Percentiles rank a stretch among this genome's conserved stretches.
Evolutionary conservation across 257 asterid genomes (phyloP).

Genomic region (Solanum gandarillasii): DNA sequence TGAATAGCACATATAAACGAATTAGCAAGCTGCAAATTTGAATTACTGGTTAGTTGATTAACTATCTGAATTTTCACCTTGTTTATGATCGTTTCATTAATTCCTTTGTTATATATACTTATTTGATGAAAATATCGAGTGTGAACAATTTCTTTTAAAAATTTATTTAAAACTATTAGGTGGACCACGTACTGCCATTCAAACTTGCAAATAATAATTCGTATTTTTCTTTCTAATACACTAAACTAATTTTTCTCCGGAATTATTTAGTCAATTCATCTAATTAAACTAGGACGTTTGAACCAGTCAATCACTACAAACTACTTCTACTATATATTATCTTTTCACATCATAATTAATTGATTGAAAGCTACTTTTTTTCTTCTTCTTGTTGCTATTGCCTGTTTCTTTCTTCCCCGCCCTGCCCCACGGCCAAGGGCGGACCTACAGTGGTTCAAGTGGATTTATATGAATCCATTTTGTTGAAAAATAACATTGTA

Average conservation of each 20-base stretch:
- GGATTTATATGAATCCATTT: too few relatives aligned
- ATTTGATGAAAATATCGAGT: not conserved
- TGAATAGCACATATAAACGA: not conserved
- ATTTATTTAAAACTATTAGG: not conserved
- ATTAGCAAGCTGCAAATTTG: not conserved
- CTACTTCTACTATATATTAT: not conserved
- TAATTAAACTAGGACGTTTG: not conserved
- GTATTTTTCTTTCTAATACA: not conserved
- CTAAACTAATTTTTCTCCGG: not conserved
- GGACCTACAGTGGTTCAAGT: too few relatives aligned
- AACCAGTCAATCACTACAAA: not conserved
- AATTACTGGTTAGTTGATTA: accelerated
- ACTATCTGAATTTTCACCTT: accelerated
- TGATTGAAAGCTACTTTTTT: not conserved
- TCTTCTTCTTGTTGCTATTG: not conserved
- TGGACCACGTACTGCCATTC: not conserved
- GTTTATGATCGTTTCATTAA: too few relatives aligned
- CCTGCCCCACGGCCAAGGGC: not conserved
- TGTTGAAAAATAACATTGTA: too few relatives aligned
- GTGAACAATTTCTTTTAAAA: not conserved
- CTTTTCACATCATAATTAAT: not conserved
- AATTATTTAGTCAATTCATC: not conserved
- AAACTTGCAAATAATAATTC: not conserved
- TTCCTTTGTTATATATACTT: not conserved
- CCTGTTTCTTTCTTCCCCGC: not conserved